phyloP scores from a whole-genome alignment of 1,284 basidiomycete genomes.

The Macrocystidia cucumis region DNA sequence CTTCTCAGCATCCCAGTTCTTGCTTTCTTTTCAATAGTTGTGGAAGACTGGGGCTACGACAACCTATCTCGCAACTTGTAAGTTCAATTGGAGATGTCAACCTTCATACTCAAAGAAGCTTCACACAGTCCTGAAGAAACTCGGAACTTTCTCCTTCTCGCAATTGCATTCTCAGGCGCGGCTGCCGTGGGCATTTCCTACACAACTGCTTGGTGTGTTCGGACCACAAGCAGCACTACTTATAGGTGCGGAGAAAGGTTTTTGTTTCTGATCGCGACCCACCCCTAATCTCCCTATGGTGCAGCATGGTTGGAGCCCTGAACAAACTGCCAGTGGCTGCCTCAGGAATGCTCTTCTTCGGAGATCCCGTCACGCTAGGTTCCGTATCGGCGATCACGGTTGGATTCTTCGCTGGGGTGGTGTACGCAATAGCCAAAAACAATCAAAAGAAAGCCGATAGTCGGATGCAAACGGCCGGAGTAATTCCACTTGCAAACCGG shows the following conservation, averaged over 20 bases:
- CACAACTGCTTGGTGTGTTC: slow-evolving; percentile 98
- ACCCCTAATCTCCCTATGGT: slow-evolving; percentile 7
- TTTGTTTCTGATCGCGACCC: slow-evolving; percentile 4
- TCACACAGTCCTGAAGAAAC: slow-evolving; percentile 72
- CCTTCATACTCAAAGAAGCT: slow-evolving; percentile 1
- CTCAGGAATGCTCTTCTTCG: slow-evolving; percentile 94
- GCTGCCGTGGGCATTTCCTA: slow-evolving; percentile 98
- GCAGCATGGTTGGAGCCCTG: slow-evolving; percentile 95
- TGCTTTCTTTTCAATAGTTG: slow-evolving; percentile 72
- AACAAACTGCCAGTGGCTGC: slow-evolving; percentile 99
- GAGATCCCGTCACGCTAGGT: slow-evolving; percentile 81
- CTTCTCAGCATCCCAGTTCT: slow-evolving; percentile 91
- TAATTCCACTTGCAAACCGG: slow-evolving; percentile 54
- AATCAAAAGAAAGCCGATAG: slow-evolving; percentile 72
- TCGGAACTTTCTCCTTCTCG: slow-evolving; percentile 73
- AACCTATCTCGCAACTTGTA: slow-evolving; percentile 87
- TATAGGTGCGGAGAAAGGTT: slow-evolving; percentile 81
- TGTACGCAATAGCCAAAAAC: slow-evolving; percentile 88
- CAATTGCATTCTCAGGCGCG: slow-evolving; percentile 93
- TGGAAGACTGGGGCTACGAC: slow-evolving; percentile 87
- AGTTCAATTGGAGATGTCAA: slow-evolving; percentile 22
- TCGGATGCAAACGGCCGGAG: slow-evolving; percentile 33
- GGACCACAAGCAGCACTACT: slow-evolving; percentile 94
- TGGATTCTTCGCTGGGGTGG: slow-evolving; percentile 88
- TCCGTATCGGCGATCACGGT: slow-evolving; percentile 84